Evolutionary conservation across 176 grass and related monocot genomes (phyloP).

Genomic region (Raddia guianensis): DNA sequence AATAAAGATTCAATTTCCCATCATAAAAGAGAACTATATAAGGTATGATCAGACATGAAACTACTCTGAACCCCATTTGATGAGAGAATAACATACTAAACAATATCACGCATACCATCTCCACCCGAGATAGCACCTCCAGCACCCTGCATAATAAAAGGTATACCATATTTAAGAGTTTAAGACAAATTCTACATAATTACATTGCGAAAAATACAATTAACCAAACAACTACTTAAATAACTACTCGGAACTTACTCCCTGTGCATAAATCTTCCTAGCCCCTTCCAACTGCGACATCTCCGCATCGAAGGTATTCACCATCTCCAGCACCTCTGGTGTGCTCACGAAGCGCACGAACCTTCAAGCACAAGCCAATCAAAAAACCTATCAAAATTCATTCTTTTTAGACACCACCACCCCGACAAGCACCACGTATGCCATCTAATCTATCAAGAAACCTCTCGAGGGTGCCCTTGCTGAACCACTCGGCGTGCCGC

Average conservation of each 20-base stretch:
- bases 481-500: slow-evolving; percentile 72
- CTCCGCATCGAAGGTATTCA: slow-evolving; percentile 78
- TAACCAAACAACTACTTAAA: slow-evolving; percentile 12
- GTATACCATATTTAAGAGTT: slow-evolving; percentile 25
- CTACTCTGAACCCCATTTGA: slow-evolving; percentile 11
- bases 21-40: slow-evolving; percentile 26
- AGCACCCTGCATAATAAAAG: slow-evolving; percentile 48
- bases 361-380: slow-evolving; percentile 49
- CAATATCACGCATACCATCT: slow-evolving; percentile 56
- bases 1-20: slow-evolving; percentile 7
- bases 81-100: slow-evolving; percentile 12
- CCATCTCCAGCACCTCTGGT: slow-evolving; percentile 89
- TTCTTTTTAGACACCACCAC: slow-evolving; percentile 9
- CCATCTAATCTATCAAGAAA: slow-evolving; percentile 23
- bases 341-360: slow-evolving; percentile 98
- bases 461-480: slow-evolving; percentile 97
- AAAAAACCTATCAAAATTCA: slow-evolving; percentile 33
- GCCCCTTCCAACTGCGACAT: slow-evolving; percentile 96
- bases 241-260: slow-evolving; percentile 49
- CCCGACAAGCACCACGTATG: not conserved
- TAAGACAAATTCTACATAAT: slow-evolving; percentile 7
- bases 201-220: slow-evolving; percentile 8
- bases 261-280: slow-evolving; percentile 88
- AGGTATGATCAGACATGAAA: slow-evolving; percentile 24
- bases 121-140: slow-evolving; percentile 56